Conservation (phyloP, 2,329 filamentous ascomycete species). For the Ophiocordyceps camponoti-rufipedis region DNA sequence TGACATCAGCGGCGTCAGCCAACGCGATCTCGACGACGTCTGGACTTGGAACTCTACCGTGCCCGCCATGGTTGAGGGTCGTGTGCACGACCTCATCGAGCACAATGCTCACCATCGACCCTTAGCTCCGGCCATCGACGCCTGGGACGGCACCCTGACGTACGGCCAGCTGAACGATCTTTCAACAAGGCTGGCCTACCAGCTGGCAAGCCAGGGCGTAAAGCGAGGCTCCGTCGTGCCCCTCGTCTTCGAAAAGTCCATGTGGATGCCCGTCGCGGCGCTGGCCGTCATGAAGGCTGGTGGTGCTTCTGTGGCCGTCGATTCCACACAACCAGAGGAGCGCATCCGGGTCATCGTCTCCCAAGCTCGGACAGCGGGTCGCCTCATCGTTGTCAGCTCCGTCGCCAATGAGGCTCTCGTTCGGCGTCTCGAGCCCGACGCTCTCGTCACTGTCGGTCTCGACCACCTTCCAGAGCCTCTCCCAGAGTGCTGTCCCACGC, state of each 20-base stretch:
- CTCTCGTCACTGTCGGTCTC: background rate
- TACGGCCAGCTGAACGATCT: constrained; percentile 14
- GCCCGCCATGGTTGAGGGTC: background rate
- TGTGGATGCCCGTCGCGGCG: constrained; percentile 5
- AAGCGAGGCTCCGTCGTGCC: background rate
- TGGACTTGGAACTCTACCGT: background rate
- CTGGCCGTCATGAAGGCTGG: constrained; percentile 5
- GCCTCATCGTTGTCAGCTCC: constrained; percentile 4
- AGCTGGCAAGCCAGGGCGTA: constrained; percentile 6
- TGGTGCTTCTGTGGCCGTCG: constrained; percentile 3
- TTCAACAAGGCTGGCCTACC: constrained; percentile 2
- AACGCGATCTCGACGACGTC: background rate
- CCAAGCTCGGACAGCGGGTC: constrained; percentile 1
- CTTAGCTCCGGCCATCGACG: constrained; percentile 17
- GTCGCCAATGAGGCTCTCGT: constrained; percentile 1
- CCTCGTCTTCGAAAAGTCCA: constrained; percentile 1
- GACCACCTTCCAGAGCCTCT: background rate
- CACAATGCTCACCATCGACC: background rate
- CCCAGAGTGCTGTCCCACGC: background rate
- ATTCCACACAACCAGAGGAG: constrained; percentile 3
- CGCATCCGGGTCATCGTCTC: constrained; percentile 4
- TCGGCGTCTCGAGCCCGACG: constrained; percentile 1
- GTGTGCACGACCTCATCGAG: background rate
- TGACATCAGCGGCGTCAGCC: background rate
- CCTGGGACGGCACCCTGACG: constrained; percentile 23